These are phyloP conservation scores for Pseudogymnoascus sp. DNA, from an alignment of 2,329 filamentous ascomycete species.

Conservation along the genomic window DNA sequence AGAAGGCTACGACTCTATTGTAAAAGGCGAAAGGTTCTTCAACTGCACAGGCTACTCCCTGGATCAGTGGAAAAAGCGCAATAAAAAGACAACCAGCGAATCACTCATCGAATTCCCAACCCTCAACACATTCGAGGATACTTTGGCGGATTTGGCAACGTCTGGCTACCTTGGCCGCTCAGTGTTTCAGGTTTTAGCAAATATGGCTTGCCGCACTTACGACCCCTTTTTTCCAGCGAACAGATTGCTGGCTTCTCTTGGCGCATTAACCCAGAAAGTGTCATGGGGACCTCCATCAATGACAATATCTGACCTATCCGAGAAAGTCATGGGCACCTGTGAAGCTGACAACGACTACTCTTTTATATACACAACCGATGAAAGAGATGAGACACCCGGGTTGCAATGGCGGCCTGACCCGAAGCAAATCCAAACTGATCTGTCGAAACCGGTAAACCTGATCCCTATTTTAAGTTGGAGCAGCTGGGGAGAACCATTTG, in stretches of 20 bases:
- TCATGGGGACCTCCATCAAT: constrained; percentile 13
- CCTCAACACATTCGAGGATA: constrained; percentile 6
- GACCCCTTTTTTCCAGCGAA: constrained; percentile 13
- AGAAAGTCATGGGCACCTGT: constrained; percentile 14
- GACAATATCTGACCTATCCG: constrained; percentile 5
- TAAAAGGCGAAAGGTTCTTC: neutral
- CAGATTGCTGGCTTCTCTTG: constrained; percentile 14
- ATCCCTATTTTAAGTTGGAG: neutral
- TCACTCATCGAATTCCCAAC: neutral
- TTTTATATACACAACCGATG: constrained; percentile 12
- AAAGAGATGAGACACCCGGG: constrained; percentile 3
- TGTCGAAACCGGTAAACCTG: neutral
- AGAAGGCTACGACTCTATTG: neutral
- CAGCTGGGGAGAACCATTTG: constrained; percentile 2
- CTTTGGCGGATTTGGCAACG: constrained; percentile 10
- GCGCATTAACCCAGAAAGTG: constrained; percentile 14
- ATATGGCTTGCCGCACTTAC: constrained; percentile 13
- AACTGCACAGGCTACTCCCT: neutral
- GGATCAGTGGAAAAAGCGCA: neutral
- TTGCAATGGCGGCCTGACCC: constrained; percentile 7
- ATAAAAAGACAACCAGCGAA: neutral
- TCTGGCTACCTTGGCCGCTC: constrained; percentile 13
- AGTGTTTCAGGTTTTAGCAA: constrained; percentile 12
- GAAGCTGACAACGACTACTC: constrained; percentile 13
- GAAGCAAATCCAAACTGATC: neutral